Evolutionary conservation across 805 yeast genomes (phyloP), one percentile per base, ranked within the genome.

Genomic region (Starmera quercuum): DNA sequence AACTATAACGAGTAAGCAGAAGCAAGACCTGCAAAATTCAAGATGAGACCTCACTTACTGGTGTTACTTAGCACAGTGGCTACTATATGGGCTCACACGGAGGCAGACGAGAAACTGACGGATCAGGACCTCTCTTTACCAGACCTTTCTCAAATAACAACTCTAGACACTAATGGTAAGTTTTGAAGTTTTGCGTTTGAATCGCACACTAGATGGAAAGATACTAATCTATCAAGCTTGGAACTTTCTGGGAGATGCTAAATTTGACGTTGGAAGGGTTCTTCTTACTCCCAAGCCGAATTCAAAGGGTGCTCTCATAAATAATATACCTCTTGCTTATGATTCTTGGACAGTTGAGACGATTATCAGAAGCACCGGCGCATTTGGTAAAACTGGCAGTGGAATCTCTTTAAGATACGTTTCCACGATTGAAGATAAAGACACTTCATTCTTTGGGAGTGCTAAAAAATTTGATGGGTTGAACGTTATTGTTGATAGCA

Each of bases 401-500:
- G 85, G 85, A 1, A 46, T 78, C 17, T 61, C 82, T 1, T 55
- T 81, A 30, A 78, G 79, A 72, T 53, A 78, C 22, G 47, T 73
- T n/a, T 63, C 63, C 23, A 48, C 53, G 11, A 41, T 41, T 14
- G 33, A 44, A 9, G 39, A 41, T 4, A 38, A 40, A 10, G 63
- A 61, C 36, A 59, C 60, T 12, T 36, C 47, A 2, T 56, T 63
- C 36, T 76, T 58, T 46, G 73, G 73, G 29, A 84, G 85, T 3
- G 83, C 85, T 2, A 41, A 59, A 0, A 49, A 51, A 10, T 83
- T 62, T 45, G 78, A 75, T 44, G 94, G 94, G 16, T 58, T 83
- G 32, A 80, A 78, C 38, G 52, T 83, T 7, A 53, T 75, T 29
- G 54, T 80, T 30, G 83, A 79, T 49, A 65, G 67, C 28, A 61